Percentiles rank a stretch among this genome's conserved stretches.
phyloP scores from a whole-genome alignment of 2,329 filamentous ascomycete species.

The Calonectria naviculata region DNA sequence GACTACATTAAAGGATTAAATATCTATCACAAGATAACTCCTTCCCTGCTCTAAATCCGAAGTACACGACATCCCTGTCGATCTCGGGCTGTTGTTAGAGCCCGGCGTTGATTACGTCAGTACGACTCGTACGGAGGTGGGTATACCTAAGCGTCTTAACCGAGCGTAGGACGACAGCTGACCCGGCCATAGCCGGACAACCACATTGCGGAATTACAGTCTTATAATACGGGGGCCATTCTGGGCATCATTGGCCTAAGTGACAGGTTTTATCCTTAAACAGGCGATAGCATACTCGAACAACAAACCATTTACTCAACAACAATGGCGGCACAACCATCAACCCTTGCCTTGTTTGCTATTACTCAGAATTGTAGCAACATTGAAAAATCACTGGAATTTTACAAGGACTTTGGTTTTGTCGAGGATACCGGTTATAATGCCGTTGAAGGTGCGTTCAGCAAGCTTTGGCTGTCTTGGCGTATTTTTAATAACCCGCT shows the following conservation, averaged over 20 bases:
- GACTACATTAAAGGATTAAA: not conserved
- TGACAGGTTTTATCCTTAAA: not conserved
- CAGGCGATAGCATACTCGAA: not conserved
- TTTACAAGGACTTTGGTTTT: not conserved
- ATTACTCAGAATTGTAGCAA: not conserved
- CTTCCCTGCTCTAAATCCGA: not conserved
- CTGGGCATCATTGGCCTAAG: no score
- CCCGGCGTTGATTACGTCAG: not conserved
- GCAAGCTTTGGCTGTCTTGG: no score
- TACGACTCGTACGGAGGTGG: not conserved
- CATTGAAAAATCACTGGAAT: not conserved
- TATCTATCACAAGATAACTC: not conserved
- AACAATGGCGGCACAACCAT: not conserved
- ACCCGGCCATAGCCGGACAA: not conserved
- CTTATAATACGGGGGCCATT: not conserved
- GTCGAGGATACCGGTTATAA: not conserved
- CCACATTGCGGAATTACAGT: not conserved
- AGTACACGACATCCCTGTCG: not conserved
- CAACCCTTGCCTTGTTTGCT: not conserved
- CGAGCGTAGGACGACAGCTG: not conserved
- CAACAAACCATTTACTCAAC: not conserved
- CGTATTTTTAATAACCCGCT: not conserved
- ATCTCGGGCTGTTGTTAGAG: not conserved
- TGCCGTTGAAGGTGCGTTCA: not conserved
- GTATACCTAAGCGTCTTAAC: not conserved